Evolutionary conservation across 2,329 filamentous ascomycete species (phyloP).

Genomic region (Venturia effusa): DNA sequence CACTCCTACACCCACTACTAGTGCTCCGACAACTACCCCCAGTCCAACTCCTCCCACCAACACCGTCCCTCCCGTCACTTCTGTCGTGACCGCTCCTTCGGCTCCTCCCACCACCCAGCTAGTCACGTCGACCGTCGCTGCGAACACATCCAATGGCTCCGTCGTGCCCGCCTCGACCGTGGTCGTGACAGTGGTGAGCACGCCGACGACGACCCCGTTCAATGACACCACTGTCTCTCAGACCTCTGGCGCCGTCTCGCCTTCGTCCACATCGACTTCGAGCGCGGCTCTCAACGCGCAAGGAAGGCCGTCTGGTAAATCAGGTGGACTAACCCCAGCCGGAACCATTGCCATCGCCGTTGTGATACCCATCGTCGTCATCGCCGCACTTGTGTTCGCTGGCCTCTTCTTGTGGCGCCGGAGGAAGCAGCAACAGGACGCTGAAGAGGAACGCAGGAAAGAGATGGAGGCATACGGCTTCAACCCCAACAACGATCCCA

Average conservation of each 20-base stretch:
- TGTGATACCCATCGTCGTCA: constrained; percentile 81
- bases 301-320: background rate
- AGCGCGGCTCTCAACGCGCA: background rate
- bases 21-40: background rate
- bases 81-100: constrained; percentile 4
- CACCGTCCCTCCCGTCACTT: background rate
- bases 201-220: constrained; percentile 5
- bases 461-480: constrained; percentile 96
- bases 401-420: constrained; percentile 80
- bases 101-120: constrained; percentile 8
- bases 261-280: constrained; percentile 1
- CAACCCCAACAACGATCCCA: constrained; percentile 94
- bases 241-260: background rate
- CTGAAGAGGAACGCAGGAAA: constrained; percentile 81
- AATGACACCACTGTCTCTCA: background rate
- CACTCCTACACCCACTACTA: background rate
- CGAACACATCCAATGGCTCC: constrained; percentile 6
- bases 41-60: constrained; percentile 3
- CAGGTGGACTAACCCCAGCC: constrained; percentile 43
- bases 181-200: constrained; percentile 9
- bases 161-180: constrained; percentile 3
- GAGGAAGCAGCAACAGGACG: constrained; percentile 73
- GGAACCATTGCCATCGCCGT: constrained; percentile 86
- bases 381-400: constrained; percentile 66
- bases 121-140: constrained; percentile 11